Evolutionary conservation across 2,329 filamentous ascomycete species (phyloP).

Genomic region (Apiospora saccharicola): DNA sequence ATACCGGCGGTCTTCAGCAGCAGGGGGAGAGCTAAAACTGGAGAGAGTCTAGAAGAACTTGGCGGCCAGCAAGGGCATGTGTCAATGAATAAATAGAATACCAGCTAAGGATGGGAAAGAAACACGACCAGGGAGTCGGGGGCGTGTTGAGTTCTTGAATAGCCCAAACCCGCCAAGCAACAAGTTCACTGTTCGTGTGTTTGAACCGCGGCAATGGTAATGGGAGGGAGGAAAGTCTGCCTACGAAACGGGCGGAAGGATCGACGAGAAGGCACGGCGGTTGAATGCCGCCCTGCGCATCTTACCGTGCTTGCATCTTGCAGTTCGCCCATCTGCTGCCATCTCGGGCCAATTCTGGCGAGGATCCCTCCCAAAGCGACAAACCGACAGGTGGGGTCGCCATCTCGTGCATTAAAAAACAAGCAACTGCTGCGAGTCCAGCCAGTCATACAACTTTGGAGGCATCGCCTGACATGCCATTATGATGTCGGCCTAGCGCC

Average conservation of each 20-base stretch:
- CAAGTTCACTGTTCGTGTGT: not conserved
- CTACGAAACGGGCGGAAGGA: conserved; percentile 3
- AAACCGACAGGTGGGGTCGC: conserved; percentile 11
- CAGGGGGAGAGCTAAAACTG: not conserved
- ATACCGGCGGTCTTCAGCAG: conserved; percentile 2
- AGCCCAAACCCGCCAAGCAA: not conserved
- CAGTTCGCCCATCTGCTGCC: conserved; percentile 1
- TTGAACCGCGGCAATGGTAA: conserved; percentile 17
- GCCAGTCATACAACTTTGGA: not conserved
- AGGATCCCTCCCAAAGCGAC: conserved; percentile 13
- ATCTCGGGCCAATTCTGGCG: conserved; percentile 11
- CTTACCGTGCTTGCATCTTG: conserved; percentile 14
- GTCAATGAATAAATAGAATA: conserved; percentile 18
- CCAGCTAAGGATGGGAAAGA: not conserved
- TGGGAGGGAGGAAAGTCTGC: not conserved
- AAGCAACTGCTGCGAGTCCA: conserved; percentile 1
- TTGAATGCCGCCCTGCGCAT: not conserved
- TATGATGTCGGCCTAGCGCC: not conserved
- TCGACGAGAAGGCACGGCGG: not conserved
- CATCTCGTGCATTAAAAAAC: conserved; percentile 7
- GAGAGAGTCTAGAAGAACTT: conserved; percentile 20
- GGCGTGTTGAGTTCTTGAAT: not conserved
- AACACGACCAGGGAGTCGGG: not conserved
- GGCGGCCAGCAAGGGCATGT: conserved; percentile 11
- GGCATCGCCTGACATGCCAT: conserved; percentile 3